phyloP scores from a whole-genome alignment of 2,329 filamentous ascomycete genomes.

The Talaromyces sp. region DNA sequence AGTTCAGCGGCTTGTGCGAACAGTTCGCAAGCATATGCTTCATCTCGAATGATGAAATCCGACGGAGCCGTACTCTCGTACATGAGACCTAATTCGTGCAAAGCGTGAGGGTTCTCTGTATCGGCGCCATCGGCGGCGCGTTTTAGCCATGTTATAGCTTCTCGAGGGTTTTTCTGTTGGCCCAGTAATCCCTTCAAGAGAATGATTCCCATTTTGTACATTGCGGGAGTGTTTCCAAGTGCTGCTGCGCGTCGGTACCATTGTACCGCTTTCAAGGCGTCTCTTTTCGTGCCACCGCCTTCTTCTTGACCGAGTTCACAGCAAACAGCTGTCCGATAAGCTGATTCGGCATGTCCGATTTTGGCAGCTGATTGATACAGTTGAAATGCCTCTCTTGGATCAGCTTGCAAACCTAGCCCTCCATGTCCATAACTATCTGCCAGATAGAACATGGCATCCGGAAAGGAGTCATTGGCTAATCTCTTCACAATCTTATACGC shows the following conservation, averaged over 20 bases:
- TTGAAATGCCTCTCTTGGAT: constrained; percentile 87
- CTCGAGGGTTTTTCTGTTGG: constrained; percentile 72
- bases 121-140: constrained; percentile 85
- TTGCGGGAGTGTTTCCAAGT: constrained; percentile 83
- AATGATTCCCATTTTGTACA: constrained; percentile 99
- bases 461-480: constrained; percentile 64
- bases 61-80: constrained; percentile 55
- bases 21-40: constrained; percentile 71
- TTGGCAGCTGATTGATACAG: constrained; percentile 94
- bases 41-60: constrained; percentile 73
- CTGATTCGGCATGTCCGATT: constrained; percentile 74
- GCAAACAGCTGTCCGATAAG: constrained; percentile 92
- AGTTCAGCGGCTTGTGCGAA: constrained; percentile 82
- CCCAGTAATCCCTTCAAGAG: constrained; percentile 88
- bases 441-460: constrained; percentile 88
- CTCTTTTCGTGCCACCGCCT: constrained; percentile 84
- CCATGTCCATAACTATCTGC: constrained; percentile 87
- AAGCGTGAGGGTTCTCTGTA: constrained; percentile 83
- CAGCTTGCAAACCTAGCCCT: constrained; percentile 68
- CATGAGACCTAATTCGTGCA: constrained; percentile 74
- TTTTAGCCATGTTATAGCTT: constrained; percentile 89
- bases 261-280: constrained; percentile 89
- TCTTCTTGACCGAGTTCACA: constrained; percentile 95
- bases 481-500: constrained; percentile 91
- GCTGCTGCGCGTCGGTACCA: constrained; percentile 95